A percentile compares a stretch with the other conserved stretches of the same genome.
phyloP scores from a whole-genome alignment of 257 asterid genomes.

The Coffea eugenioides region DNA sequence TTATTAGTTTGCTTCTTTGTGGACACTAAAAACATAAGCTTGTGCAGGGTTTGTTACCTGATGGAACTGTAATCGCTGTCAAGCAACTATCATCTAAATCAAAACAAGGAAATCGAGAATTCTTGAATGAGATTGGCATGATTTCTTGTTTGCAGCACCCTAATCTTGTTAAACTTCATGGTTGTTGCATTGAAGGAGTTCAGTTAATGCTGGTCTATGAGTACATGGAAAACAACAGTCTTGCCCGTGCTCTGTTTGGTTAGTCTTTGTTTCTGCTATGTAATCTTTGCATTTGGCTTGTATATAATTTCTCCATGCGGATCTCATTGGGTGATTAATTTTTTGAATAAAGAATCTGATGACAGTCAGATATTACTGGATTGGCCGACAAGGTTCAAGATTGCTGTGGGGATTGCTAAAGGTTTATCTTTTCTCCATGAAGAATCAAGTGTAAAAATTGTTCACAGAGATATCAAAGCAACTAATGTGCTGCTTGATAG shows the following conservation, averaged over 20 bases:
- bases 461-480: slow-evolving; percentile 92
- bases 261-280: slow-evolving; percentile 12
- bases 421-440: slow-evolving; percentile 89
- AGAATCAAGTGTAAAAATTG: slow-evolving; percentile 79
- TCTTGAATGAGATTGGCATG: slow-evolving; percentile 79
- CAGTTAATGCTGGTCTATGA: slow-evolving; percentile 77
- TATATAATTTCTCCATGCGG: background rate
- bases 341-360: slow-evolving; percentile 41
- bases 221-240: slow-evolving; percentile 89
- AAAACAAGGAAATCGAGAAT: slow-evolving; percentile 83
- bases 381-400: slow-evolving; percentile 78
- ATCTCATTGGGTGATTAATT: background rate
- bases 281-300: background rate
- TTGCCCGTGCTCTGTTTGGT: slow-evolving; percentile 70
- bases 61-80: slow-evolving; percentile 77
- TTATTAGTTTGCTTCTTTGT: background rate
- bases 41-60: slow-evolving; percentile 61
- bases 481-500: slow-evolving; percentile 78
- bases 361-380: slow-evolving; percentile 60
- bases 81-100: slow-evolving; percentile 83
- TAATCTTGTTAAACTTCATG: slow-evolving; percentile 80
- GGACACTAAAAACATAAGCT: slow-evolving; percentile 20
- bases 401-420: slow-evolving; percentile 73
- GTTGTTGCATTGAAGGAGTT: slow-evolving; percentile 83
- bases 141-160: slow-evolving; percentile 81